These are phyloP conservation scores for Platanthera guangdongensis DNA, from an alignment of 106 monocot genomes.

Conservation along the genomic window DNA sequence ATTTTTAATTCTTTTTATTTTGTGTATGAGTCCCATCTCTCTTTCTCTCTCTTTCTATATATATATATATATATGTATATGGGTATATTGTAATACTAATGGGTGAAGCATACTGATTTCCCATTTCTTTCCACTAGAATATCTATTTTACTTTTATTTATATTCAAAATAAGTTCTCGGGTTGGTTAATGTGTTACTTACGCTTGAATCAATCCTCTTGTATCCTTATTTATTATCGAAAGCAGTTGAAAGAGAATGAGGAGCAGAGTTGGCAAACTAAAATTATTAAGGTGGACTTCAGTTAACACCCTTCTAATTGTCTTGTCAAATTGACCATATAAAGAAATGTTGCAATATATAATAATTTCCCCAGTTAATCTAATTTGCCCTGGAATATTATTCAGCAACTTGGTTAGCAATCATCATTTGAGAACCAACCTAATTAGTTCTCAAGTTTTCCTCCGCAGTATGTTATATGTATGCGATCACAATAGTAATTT, in stretches of 20 bases:
- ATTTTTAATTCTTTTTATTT: no score
- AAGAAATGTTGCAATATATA: neutral
- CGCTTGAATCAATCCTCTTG: neutral
- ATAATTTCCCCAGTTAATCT: neutral
- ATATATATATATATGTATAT: no score
- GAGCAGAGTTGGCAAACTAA: neutral
- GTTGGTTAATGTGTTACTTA: neutral
- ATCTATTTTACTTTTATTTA: neutral
- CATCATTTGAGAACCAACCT: neutral
- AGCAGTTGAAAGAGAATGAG: neutral
- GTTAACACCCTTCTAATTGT: neutral
- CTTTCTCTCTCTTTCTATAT: no score
- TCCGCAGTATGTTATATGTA: neutral
- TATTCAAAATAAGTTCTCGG: neutral
- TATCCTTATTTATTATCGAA: neutral
- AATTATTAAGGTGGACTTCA: neutral
- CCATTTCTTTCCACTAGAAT: neutral
- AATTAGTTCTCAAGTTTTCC: neutral
- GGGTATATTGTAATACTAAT: no score
- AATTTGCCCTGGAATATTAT: neutral
- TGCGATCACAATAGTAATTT: neutral
- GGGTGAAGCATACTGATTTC: no score
- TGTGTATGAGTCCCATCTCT: no score
- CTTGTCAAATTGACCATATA: neutral
- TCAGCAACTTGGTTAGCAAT: neutral